Percentiles rank a stretch among this genome's conserved stretches.
Evolutionary conservation across 139 green algal genomes (phyloP).

Genomic region (Penium margaritaceum): DNA sequence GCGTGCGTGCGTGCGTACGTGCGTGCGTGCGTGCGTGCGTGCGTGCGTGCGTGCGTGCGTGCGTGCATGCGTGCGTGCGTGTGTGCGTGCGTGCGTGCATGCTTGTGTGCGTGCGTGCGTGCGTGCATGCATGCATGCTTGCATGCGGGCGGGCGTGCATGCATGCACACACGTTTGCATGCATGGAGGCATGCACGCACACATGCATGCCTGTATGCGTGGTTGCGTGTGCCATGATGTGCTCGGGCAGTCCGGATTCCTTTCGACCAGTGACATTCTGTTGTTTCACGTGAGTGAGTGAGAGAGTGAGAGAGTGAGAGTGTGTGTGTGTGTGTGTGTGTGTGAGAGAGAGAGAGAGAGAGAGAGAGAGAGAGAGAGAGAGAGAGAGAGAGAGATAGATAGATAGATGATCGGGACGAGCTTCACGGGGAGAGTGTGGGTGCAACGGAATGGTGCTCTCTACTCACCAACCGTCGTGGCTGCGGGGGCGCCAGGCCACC

Average conservation of each 20-base stretch:
- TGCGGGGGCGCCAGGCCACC: too few relatives aligned
- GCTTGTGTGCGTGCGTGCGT: background rate
- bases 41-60: background rate
- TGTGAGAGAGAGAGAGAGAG: background rate
- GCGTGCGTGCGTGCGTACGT: background rate
- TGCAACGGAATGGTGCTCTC: too few relatives aligned
- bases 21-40: background rate
- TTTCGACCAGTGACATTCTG: background rate
- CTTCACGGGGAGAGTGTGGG: too few relatives aligned
- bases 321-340: background rate
- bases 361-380: background rate
- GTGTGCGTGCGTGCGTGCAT: background rate
- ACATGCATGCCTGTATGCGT: background rate
- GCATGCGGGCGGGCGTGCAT: background rate
- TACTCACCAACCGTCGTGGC: too few relatives aligned
- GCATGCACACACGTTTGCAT: constrained; percentile 1
- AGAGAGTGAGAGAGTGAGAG: background rate
- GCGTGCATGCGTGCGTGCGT: background rate
- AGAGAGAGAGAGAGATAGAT: background rate
- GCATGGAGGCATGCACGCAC: background rate
- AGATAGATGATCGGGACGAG: too few relatives aligned
- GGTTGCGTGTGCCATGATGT: background rate
- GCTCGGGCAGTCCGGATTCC: background rate
- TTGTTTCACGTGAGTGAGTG: background rate
- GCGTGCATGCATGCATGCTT: background rate